phyloP scores from a whole-genome alignment of 306 rosid genomes.

The Biancaea sappan region DNA sequence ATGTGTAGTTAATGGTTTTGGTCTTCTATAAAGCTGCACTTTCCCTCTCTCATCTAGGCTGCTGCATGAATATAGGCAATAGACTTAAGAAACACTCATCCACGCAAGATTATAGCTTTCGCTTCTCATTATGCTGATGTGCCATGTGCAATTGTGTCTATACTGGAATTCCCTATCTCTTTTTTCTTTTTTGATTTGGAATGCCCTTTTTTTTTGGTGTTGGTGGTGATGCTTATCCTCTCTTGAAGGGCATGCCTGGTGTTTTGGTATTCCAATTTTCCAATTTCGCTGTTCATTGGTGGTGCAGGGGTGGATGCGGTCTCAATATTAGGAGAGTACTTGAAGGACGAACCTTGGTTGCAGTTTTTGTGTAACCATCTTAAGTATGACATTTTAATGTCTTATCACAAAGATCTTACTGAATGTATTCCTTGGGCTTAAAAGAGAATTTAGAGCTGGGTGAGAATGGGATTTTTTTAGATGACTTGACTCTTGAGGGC shows the following conservation, averaged over 20 bases:
- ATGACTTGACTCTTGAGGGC: constrained; percentile 24
- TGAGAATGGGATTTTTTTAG: constrained; percentile 13
- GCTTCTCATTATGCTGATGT: not conserved
- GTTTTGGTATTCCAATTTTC: not conserved
- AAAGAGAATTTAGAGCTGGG: constrained; percentile 16
- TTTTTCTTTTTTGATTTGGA: no score
- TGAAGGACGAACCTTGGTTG: constrained; percentile 89
- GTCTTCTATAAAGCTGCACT: not conserved
- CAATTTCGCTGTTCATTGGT: constrained; percentile 27
- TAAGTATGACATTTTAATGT: constrained; percentile 53
- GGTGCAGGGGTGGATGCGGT: constrained; percentile 84
- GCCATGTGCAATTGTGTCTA: not conserved
- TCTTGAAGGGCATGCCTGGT: constrained; percentile 8
- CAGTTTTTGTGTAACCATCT: constrained; percentile 66
- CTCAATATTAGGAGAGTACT: constrained; percentile 84
- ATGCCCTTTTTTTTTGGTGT: constrained; percentile 10
- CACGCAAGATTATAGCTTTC: not conserved
- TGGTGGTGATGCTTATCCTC: constrained; percentile 9
- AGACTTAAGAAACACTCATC: not conserved
- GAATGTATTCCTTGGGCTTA: constrained; percentile 1
- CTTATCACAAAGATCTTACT: constrained; percentile 25
- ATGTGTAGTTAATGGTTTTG: not conserved
- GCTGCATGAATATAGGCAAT: not conserved
- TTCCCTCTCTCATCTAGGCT: not conserved
- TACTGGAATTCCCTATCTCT: constrained; percentile 1